phyloP scores from a whole-genome alignment of 1,284 basidiomycete species.

The Afroboletus lepidellus region DNA sequence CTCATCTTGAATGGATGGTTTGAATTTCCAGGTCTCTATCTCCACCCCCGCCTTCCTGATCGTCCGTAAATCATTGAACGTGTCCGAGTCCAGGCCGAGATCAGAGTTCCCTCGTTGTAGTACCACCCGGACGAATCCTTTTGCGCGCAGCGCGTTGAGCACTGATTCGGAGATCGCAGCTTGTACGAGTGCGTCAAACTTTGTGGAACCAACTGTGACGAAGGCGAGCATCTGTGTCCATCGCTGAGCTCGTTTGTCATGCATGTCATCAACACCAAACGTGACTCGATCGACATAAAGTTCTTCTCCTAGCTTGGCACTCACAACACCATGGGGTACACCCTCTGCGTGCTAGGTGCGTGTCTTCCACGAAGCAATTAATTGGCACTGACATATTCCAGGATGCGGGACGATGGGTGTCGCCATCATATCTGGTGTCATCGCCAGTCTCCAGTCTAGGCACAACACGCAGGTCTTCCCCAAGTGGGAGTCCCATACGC shows the following conservation, averaged over 20 bases:
- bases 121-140: slow-evolving; percentile 58
- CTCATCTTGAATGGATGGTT: slow-evolving; percentile 64
- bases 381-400: slow-evolving; percentile 33
- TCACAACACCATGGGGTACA: slow-evolving; percentile 38
- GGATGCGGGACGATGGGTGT: slow-evolving; percentile 99
- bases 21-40: slow-evolving; percentile 72
- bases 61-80: slow-evolving; percentile 25
- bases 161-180: slow-evolving; percentile 57
- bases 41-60: slow-evolving; percentile 42
- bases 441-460: slow-evolving; percentile 66
- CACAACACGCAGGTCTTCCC: slow-evolving; percentile 32
- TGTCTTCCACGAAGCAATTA: not conserved
- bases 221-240: slow-evolving; percentile 57
- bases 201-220: slow-evolving; percentile 90
- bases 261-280: not conserved
- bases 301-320: not conserved
- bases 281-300: slow-evolving; percentile 16
- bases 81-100: slow-evolving; percentile 19
- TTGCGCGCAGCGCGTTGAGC: slow-evolving; percentile 49
- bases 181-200: slow-evolving; percentile 74
- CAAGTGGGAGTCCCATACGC: slow-evolving; percentile 83
- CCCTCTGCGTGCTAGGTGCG: slow-evolving; percentile 41
- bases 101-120: slow-evolving; percentile 75
- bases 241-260: not conserved
- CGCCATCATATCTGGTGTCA: slow-evolving; percentile 89